phyloP scores from a whole-genome alignment of 176 grass and related monocot genomes.

The Eragrostis nindensis region DNA sequence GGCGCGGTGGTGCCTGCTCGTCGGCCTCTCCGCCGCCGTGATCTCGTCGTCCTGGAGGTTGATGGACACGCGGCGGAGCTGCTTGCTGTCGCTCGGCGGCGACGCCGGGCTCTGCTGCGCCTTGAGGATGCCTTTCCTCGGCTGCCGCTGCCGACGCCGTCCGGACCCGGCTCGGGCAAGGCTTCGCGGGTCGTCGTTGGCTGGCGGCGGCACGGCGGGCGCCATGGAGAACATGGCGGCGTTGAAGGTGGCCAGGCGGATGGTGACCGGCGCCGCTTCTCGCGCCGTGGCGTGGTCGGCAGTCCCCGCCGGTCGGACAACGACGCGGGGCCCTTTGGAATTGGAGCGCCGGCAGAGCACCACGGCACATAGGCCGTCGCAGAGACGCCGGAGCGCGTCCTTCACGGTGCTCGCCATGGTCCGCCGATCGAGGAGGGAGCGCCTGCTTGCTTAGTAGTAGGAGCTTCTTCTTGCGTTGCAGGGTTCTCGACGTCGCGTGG shows the following conservation, averaged over 20 bases:
- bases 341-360: not conserved
- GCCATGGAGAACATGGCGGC: constrained; percentile 82
- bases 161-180: not conserved
- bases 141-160: constrained; percentile 22
- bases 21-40: too few relatives aligned
- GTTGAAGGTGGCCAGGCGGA: constrained; percentile 75
- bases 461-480: not conserved
- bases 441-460: too few relatives aligned
- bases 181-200: not conserved
- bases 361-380: constrained; percentile 24
- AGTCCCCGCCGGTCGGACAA: constrained; percentile 5
- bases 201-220: constrained; percentile 28
- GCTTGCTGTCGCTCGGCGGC: not conserved
- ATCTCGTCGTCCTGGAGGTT: constrained; percentile 69
- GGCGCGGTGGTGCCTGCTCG: not conserved
- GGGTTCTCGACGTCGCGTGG: not conserved
- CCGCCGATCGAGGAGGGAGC: not conserved
- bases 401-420: not conserved
- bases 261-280: not conserved
- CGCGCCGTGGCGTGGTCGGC: not conserved
- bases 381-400: constrained; percentile 19
- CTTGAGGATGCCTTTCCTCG: constrained; percentile 62
- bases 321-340: constrained; percentile 33
- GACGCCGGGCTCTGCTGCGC: constrained; percentile 44
- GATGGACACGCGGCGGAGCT: constrained; percentile 67